These are phyloP conservation scores for Kwoniella mangroviensis DNA, from an alignment of 768 basidiomycete species.

Conservation along the genomic window DNA sequence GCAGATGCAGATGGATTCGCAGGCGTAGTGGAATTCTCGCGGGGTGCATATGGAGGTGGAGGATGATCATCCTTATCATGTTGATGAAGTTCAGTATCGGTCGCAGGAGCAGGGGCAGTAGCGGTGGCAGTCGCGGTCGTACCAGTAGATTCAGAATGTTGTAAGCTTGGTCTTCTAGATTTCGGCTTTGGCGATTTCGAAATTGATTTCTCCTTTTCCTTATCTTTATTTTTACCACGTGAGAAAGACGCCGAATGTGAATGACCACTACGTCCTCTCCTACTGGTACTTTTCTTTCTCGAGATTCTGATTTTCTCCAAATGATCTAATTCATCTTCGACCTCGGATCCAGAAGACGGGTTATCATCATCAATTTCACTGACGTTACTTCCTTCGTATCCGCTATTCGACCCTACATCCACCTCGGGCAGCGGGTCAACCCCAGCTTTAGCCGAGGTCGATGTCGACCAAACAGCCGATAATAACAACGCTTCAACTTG, in stretches of 20 bases:
- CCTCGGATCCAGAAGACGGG: conserved; percentile 48
- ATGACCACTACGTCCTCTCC: neutral
- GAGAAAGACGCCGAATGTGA: neutral
- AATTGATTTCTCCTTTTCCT: conserved; percentile 7
- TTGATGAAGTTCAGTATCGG: conserved; percentile 4
- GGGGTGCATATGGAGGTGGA: conserved; percentile 52
- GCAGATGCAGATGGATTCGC: conserved; percentile 11
- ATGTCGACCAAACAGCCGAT: conserved; percentile 48
- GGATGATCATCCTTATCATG: conserved; percentile 37
- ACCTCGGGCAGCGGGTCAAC: conserved; percentile 8
- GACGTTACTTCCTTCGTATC: conserved; percentile 23
- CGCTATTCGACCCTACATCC: conserved; percentile 3
- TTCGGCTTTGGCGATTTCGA: conserved; percentile 6
- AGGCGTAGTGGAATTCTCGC: conserved; percentile 9
- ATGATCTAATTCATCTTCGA: conserved; percentile 27
- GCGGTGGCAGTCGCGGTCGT: conserved; percentile 10
- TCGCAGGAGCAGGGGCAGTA: conserved; percentile 5
- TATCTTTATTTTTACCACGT: conserved; percentile 16
- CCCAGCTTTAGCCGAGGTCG: conserved; percentile 21
- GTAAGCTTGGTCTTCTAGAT: conserved; percentile 14
- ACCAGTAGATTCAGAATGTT: conserved; percentile 19
- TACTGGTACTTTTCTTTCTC: conserved; percentile 9
- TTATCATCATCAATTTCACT: conserved; percentile 52
- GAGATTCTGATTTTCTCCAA: conserved; percentile 13
- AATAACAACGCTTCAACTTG: conserved; percentile 55